phyloP scores from a whole-genome alignment of 768 basidiomycete genomes.

The Boletus sp. region DNA sequence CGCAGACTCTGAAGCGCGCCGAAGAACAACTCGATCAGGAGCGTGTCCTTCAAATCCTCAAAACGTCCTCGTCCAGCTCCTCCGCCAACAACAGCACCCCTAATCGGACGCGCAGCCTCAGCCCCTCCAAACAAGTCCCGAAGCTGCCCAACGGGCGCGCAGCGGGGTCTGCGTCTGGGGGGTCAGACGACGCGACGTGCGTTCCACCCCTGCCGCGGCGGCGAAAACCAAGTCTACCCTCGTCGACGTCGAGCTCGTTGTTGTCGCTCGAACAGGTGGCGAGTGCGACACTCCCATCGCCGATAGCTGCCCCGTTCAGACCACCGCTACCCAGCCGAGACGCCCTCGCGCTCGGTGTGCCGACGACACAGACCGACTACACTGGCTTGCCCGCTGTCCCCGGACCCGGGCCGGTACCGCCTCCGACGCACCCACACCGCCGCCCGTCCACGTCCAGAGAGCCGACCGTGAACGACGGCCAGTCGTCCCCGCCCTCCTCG shows the following conservation, averaged over 20 bases:
- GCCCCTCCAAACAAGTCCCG: constrained; percentile 24
- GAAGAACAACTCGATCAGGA: constrained; percentile 68
- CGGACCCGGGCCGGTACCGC: constrained; percentile 33
- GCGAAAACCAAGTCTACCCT: constrained; percentile 32
- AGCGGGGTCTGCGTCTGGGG: constrained; percentile 1
- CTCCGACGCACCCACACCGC: constrained; percentile 58
- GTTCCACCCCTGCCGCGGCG: constrained; percentile 37
- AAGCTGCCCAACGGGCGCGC: constrained; percentile 1
- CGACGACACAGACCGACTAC: constrained; percentile 4
- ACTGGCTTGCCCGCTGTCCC: constrained; percentile 1
- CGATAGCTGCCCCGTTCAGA: constrained; percentile 11
- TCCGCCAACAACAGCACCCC: constrained; percentile 9
- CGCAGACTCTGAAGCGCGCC: constrained; percentile 64
- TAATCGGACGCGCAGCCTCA: constrained; percentile 31
- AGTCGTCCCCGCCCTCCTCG: constrained; percentile 25
- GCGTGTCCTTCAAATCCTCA: constrained; percentile 67
- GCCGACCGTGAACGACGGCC: constrained; percentile 23
- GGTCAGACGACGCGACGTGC: constrained; percentile 21
- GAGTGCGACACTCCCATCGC: constrained; percentile 30
- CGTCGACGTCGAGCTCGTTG: constrained; percentile 33
- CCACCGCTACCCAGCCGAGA: constrained; percentile 25
- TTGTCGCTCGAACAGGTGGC: constrained; percentile 44
- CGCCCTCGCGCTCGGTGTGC: background rate
- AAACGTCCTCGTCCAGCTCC: constrained; percentile 47
- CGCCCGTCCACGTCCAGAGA: constrained; percentile 31